Evolutionary conservation across 805 yeast species (phyloP).

Genomic region (Starmerella tilneyi): DNA sequence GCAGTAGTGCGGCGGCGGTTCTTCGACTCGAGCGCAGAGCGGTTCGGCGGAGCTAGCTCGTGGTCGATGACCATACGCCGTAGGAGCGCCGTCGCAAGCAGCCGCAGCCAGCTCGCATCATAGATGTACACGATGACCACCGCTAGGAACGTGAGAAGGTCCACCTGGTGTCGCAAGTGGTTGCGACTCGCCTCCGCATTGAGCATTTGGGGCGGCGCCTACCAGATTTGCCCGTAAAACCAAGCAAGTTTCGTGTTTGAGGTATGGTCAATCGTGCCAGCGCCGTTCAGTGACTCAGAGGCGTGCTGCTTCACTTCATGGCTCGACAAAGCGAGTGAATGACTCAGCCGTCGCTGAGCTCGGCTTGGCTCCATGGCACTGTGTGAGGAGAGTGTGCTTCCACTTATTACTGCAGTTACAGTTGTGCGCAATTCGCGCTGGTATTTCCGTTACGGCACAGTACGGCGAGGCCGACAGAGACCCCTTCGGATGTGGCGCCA

Average conservation of each 20-base stretch:
- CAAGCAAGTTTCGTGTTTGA: background rate
- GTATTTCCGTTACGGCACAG: too few species aligned
- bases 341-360: too few species aligned
- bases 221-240: too few species aligned
- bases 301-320: too few species aligned
- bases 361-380: too few species aligned
- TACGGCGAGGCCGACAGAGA: too few species aligned
- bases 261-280: background rate
- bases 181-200: slow-evolving; percentile 1
- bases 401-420: too few species aligned
- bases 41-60: background rate
- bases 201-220: slow-evolving; percentile 1
- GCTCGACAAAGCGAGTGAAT: too few species aligned
- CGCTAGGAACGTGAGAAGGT: slow-evolving; percentile 3
- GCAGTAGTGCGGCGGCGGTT: background rate
- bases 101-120: slow-evolving; percentile 8
- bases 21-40: background rate
- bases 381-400: too few species aligned
- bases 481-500: too few species aligned
- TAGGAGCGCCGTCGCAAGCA: background rate
- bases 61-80: slow-evolving; percentile 4
- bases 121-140: background rate
- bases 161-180: slow-evolving; percentile 6
- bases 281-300: too few species aligned
- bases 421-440: too few species aligned